Percentiles rank a stretch among this genome's conserved stretches.
Evolutionary conservation across 768 basidiomycete species (phyloP).

Genomic region (Tylopilus sp.): DNA sequence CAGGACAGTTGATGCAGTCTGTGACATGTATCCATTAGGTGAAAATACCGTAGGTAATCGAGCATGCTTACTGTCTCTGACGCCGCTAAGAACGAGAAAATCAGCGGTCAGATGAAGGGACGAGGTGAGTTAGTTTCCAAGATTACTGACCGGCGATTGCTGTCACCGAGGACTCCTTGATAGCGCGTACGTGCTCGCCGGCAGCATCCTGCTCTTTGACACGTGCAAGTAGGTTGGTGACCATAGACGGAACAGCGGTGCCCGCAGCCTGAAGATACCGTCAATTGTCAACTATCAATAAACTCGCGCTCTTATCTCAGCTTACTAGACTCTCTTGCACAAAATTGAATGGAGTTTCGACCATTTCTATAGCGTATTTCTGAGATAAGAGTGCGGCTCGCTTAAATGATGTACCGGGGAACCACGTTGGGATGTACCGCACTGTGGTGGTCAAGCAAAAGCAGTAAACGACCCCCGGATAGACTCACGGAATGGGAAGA

Average conservation of each 20-base stretch:
- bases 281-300: not conserved
- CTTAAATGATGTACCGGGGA: slow-evolving; percentile 38
- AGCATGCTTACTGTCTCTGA: slow-evolving; percentile 27
- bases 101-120: not conserved
- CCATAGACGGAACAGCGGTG: slow-evolving; percentile 26
- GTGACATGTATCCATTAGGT: not conserved
- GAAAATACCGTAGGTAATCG: not conserved
- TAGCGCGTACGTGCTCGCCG: slow-evolving; percentile 15
- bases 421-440: slow-evolving; percentile 36
- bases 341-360: slow-evolving; percentile 31
- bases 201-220: slow-evolving; percentile 1
- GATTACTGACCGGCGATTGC: slow-evolving; percentile 27
- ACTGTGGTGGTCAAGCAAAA: slow-evolving; percentile 20
- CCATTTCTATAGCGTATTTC: slow-evolving; percentile 20
- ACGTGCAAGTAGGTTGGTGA: slow-evolving; percentile 19
- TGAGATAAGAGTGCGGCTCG: slow-evolving; percentile 23
- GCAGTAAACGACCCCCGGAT: not conserved
- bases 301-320: not conserved
- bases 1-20: slow-evolving; percentile 32
- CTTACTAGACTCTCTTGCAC: slow-evolving; percentile 33
- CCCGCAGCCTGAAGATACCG: slow-evolving; percentile 18
- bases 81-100: slow-evolving; percentile 16
- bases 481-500: slow-evolving; percentile 34
- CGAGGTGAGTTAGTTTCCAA: not conserved
- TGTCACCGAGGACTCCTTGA: slow-evolving; percentile 29